phyloP scores from a whole-genome alignment of 2,329 filamentous ascomycete genomes.

The Aspergillus pseudonomiae region DNA sequence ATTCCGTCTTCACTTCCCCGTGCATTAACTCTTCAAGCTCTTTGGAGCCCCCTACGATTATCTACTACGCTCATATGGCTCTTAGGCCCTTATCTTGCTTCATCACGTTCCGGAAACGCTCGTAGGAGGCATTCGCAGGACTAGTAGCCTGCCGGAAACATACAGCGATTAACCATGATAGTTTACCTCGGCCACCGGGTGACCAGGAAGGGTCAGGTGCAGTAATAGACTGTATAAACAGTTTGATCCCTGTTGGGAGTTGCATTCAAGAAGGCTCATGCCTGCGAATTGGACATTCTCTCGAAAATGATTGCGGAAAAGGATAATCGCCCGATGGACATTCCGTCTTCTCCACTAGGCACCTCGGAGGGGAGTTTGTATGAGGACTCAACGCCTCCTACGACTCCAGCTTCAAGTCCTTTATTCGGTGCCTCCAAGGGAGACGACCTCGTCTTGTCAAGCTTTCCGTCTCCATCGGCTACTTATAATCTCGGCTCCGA shows the following conservation, averaged over 20 bases:
- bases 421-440: slow-evolving; percentile 27
- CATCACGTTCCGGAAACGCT: background rate
- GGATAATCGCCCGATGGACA: slow-evolving; percentile 20
- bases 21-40: slow-evolving; percentile 12
- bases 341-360: slow-evolving; percentile 20
- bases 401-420: slow-evolving; percentile 32
- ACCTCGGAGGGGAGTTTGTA: slow-evolving; percentile 25
- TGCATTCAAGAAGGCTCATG: background rate
- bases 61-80: background rate
- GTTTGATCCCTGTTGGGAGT: background rate
- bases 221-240: background rate
- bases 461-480: background rate
- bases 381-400: slow-evolving; percentile 29
- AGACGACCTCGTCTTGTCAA: slow-evolving; percentile 22
- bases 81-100: background rate
- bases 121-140: background rate
- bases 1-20: slow-evolving; percentile 11
- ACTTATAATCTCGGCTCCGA: background rate
- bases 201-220: background rate
- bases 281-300: too few species aligned
- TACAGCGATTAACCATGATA: background rate
- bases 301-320: background rate
- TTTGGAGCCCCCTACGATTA: slow-evolving; percentile 5
- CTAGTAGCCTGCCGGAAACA: background rate
- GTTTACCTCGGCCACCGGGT: background rate